Evolutionary conservation across 108 stramenopile genomes (phyloP).

Genomic region (Cyclotella sp.): DNA sequence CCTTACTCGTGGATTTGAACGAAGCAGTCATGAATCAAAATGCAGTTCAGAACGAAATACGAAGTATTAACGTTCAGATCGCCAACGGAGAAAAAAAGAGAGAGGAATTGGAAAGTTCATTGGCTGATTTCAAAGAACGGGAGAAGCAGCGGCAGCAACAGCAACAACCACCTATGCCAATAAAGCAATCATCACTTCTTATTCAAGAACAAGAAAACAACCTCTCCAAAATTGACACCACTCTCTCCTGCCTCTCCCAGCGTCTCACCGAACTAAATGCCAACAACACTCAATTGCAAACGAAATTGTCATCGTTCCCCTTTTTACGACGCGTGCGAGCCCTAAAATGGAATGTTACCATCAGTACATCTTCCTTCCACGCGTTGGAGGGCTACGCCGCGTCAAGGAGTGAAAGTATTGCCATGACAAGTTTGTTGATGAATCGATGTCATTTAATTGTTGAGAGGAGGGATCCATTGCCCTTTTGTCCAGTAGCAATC

Average conservation of each 20-base stretch:
- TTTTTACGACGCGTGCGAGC: slow-evolving; percentile 86
- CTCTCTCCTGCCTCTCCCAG: slow-evolving; percentile 42
- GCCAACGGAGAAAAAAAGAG: slow-evolving; percentile 19
- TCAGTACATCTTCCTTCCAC: slow-evolving; percentile 67
- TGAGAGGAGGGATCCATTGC: slow-evolving; percentile 82
- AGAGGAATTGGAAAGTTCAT: slow-evolving; percentile 19
- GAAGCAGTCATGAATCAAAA: slow-evolving; percentile 38
- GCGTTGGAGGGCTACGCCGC: slow-evolving; percentile 66
- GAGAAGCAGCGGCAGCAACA: slow-evolving; percentile 10
- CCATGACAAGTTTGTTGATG: slow-evolving; percentile 84
- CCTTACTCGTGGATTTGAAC: slow-evolving; percentile 71
- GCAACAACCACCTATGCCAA: slow-evolving; percentile 27
- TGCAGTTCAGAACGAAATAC: slow-evolving; percentile 25
- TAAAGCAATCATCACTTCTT: background rate
- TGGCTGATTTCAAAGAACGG: background rate
- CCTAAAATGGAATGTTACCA: slow-evolving; percentile 82
- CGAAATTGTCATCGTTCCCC: slow-evolving; percentile 68
- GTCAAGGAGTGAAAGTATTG: slow-evolving; percentile 55
- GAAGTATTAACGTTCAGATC: slow-evolving; percentile 23
- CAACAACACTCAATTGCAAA: slow-evolving; percentile 50
- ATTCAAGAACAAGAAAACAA: slow-evolving; percentile 16
- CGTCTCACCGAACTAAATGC: slow-evolving; percentile 64
- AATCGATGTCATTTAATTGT: slow-evolving; percentile 87
- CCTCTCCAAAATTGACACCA: slow-evolving; percentile 24
- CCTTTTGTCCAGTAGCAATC: slow-evolving; percentile 73